Percentiles rank a stretch among this genome's conserved stretches.
phyloP scores from a whole-genome alignment of 768 basidiomycete species.

The Boletus edulis region DNA sequence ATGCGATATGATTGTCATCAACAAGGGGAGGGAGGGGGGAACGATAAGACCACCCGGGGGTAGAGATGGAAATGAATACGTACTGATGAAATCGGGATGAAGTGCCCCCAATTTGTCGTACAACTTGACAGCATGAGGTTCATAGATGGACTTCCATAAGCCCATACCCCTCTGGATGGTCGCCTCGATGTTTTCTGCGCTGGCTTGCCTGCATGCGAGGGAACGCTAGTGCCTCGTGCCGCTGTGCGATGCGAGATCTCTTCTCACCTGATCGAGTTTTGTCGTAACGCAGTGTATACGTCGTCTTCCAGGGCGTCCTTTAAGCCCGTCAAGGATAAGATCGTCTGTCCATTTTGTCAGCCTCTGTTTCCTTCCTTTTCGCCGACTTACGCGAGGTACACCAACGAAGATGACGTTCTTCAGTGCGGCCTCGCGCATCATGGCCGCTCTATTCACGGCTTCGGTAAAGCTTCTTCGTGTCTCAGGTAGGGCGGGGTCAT shows the following conservation, averaged over 20 bases:
- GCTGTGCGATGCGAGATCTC: slow-evolving; percentile 10
- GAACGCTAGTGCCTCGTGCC: slow-evolving; percentile 25
- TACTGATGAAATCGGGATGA: slow-evolving; percentile 93
- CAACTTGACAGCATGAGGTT: slow-evolving; percentile 87
- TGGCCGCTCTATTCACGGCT: slow-evolving; percentile 69
- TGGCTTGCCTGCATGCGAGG: slow-evolving; percentile 48
- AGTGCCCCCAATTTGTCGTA: slow-evolving; percentile 81
- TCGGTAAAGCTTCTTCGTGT: slow-evolving; percentile 47
- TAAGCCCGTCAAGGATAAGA: slow-evolving; percentile 76
- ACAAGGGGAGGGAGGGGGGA: neutral
- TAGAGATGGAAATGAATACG: slow-evolving; percentile 38
- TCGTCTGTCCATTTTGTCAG: slow-evolving; percentile 50
- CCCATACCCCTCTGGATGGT: slow-evolving; percentile 64
- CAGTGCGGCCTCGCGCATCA: slow-evolving; percentile 86
- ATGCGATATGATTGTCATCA: slow-evolving; percentile 29
- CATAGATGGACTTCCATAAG: slow-evolving; percentile 86
- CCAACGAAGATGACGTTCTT: slow-evolving; percentile 91
- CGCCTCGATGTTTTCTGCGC: slow-evolving; percentile 62
- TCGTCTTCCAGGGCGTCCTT: slow-evolving; percentile 78
- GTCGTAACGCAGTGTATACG: slow-evolving; percentile 70
- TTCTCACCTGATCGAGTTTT: slow-evolving; percentile 61
- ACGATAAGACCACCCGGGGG: slow-evolving; percentile 35
- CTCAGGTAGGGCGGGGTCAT: slow-evolving; percentile 36
- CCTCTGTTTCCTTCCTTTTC: neutral
- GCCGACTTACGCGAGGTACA: slow-evolving; percentile 67